Percentiles rank a stretch among this genome's conserved stretches.
Evolutionary conservation across 2,329 filamentous ascomycete genomes (phyloP).

Genomic region (Claviceps arundinis): DNA sequence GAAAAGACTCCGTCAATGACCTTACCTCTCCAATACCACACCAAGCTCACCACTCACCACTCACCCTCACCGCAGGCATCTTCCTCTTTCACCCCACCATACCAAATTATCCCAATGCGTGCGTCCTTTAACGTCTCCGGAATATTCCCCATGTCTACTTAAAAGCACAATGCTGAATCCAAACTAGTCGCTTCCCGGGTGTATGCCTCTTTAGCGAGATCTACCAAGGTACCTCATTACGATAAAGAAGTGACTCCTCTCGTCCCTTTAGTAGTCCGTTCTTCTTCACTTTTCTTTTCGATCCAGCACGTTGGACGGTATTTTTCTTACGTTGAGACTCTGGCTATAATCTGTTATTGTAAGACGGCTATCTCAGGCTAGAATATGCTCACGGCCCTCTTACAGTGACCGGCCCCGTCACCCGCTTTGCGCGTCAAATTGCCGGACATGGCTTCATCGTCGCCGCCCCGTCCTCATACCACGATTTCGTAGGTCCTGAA

Average conservation of each 20-base stretch:
- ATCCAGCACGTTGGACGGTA: no score
- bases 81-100: slow-evolving; percentile 81
- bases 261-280: not conserved
- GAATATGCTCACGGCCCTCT: not conserved
- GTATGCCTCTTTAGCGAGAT: slow-evolving; percentile 89
- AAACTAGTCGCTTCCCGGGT: slow-evolving; percentile 57
- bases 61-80: slow-evolving; percentile 46
- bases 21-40: not conserved
- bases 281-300: not conserved
- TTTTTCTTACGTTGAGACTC: no score
- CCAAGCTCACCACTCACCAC: not conserved
- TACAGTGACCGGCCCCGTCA: slow-evolving; percentile 76
- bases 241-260: not conserved
- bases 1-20: slow-evolving; percentile 1
- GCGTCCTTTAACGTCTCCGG: not conserved
- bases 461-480: slow-evolving; percentile 79
- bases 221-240: slow-evolving; percentile 60
- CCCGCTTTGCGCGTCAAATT: slow-evolving; percentile 82
- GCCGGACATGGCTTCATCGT: slow-evolving; percentile 89
- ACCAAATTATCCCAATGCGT: slow-evolving; percentile 75
- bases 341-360: no score
- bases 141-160: not conserved
- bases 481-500: slow-evolving; percentile 82
- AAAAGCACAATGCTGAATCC: not conserved
- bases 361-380: no score